Conservation (phyloP, 2,329 filamentous ascomycete genomes). For the Colletotrichum graminicola region DNA sequence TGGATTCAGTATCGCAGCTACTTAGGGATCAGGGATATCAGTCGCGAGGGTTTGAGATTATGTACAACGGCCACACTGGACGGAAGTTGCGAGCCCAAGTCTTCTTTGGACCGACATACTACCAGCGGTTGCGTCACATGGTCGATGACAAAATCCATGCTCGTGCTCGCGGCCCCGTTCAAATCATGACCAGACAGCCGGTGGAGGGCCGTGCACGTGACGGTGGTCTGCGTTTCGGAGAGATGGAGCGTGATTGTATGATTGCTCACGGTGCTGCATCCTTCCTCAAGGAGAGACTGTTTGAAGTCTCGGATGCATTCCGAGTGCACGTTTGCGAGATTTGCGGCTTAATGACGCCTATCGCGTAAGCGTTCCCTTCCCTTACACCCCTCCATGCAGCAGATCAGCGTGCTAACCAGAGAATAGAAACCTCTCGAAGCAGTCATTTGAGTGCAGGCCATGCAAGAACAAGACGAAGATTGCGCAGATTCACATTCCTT, state of each 20-base stretch:
- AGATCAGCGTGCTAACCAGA: constrained; percentile 50
- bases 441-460: constrained; percentile 94
- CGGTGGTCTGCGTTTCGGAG: constrained; percentile 98
- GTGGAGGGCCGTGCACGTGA: constrained; percentile 98
- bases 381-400: not conserved
- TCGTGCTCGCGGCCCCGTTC: constrained; percentile 94
- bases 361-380: constrained; percentile 79
- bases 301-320: constrained; percentile 98
- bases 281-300: constrained; percentile 96
- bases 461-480: constrained; percentile 99
- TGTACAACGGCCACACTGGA: constrained; percentile 99
- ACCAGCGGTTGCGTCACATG: constrained; percentile 98
- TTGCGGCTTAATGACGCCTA: constrained; percentile 98
- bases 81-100: constrained; percentile 93
- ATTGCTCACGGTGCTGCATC: constrained; percentile 98
- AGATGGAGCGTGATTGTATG: constrained; percentile 99
- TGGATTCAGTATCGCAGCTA: constrained; percentile 90
- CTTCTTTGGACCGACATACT: constrained; percentile 98
- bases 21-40: constrained; percentile 94
- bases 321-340: constrained; percentile 98
- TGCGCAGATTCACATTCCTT: constrained; percentile 96
- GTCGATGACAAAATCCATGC: constrained; percentile 99
- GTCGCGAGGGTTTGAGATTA: constrained; percentile 95
- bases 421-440: constrained; percentile 88
- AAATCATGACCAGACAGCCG: constrained; percentile 96